phyloP scores from a whole-genome alignment of 2,329 filamentous ascomycete species.

The Colletotrichum abscissum region DNA sequence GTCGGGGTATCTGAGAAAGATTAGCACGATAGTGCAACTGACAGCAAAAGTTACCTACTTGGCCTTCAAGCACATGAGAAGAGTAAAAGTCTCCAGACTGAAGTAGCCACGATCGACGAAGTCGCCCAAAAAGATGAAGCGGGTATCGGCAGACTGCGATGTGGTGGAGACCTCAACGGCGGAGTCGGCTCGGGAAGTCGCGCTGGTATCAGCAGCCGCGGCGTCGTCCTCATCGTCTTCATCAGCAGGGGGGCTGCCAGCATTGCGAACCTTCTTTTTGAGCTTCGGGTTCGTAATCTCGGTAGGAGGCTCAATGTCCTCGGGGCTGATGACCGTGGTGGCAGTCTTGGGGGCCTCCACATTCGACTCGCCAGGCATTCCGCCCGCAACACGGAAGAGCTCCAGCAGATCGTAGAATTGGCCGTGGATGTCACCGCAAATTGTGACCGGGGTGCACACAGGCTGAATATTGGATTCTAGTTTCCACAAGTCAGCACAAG shows the following conservation, averaged over 20 bases:
- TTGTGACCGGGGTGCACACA: slow-evolving; percentile 94
- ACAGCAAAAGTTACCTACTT: slow-evolving; percentile 56
- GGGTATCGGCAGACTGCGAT: slow-evolving; percentile 63
- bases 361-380: slow-evolving; percentile 89
- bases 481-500: slow-evolving; percentile 14
- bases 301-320: slow-evolving; percentile 90
- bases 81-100: slow-evolving; percentile 96
- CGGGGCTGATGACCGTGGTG: slow-evolving; percentile 84
- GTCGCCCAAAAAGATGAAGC: slow-evolving; percentile 78
- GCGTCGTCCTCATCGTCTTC: slow-evolving; percentile 61
- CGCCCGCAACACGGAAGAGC: slow-evolving; percentile 94
- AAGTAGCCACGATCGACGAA: slow-evolving; percentile 99
- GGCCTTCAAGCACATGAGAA: slow-evolving; percentile 93
- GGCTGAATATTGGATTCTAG: slow-evolving; percentile 98
- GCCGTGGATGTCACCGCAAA: slow-evolving; percentile 98
- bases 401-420: slow-evolving; percentile 99
- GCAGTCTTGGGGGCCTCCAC: slow-evolving; percentile 75
- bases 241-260: slow-evolving; percentile 60
- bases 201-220: slow-evolving; percentile 55
- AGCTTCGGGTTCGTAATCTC: slow-evolving; percentile 90
- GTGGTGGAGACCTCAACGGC: slow-evolving; percentile 47
- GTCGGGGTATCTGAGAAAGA: slow-evolving; percentile 80
- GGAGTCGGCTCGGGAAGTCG: slow-evolving; percentile 45
- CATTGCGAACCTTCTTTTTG: slow-evolving; percentile 83
- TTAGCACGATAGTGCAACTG: slow-evolving; percentile 37